phyloP scores from a whole-genome alignment of 495 filamentous ascomycete species.

The Neurospora hispaniola region DNA sequence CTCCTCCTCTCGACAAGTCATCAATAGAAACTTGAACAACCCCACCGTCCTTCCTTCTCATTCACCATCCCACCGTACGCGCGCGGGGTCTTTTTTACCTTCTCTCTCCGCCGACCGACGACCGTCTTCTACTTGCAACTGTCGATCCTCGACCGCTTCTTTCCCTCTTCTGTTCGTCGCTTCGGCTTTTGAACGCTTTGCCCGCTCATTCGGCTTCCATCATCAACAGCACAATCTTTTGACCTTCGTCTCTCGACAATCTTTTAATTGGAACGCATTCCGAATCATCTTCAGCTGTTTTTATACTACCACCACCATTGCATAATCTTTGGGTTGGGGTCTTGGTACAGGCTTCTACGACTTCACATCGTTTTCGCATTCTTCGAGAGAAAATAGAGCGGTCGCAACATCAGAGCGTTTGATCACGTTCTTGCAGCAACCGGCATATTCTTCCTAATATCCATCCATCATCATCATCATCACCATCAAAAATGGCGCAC shows the following conservation, averaged over 20 bases:
- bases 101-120: constrained; percentile 5
- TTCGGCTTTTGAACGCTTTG: constrained; percentile 7
- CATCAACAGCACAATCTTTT: constrained; percentile 10
- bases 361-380: constrained; percentile 18
- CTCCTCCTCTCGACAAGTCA: not conserved
- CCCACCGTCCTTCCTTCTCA: not conserved
- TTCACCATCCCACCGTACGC: not conserved
- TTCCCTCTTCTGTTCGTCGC: not conserved
- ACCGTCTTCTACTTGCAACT: not conserved
- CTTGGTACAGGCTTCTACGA: constrained; percentile 12
- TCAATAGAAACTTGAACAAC: not conserved
- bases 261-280: constrained; percentile 14
- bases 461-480: not conserved
- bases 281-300: constrained; percentile 2
- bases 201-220: constrained; percentile 22
- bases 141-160: not conserved
- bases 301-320: not conserved
- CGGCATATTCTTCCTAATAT: constrained; percentile 20
- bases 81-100: constrained; percentile 10
- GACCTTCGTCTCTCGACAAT: constrained; percentile 5
- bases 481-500: constrained; percentile 69
- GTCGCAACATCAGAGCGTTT: constrained; percentile 18
- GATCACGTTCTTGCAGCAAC: constrained; percentile 20
- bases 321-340: constrained; percentile 11
- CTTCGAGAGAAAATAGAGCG: constrained; percentile 24